A percentile compares a stretch with the other conserved stretches of the same genome.
These are phyloP conservation scores for Amoebophrya sp. DNA, from an alignment of 169 alveolate species.

Conservation along the genomic window DNA sequence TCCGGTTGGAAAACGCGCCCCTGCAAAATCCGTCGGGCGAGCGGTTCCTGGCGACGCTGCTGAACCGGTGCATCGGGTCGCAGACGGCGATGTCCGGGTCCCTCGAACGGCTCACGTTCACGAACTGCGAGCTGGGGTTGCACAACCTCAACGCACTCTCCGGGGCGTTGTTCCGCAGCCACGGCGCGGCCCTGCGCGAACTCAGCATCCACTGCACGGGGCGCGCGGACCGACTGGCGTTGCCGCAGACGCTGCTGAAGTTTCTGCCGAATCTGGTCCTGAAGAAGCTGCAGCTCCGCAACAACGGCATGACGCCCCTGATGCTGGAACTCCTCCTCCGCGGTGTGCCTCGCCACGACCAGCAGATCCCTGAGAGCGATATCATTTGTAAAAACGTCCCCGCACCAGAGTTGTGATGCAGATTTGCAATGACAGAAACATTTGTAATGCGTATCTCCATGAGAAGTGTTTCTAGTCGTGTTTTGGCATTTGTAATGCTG, in stretches of 20 bases:
- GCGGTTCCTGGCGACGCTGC: no score
- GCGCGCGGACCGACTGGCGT: not conserved
- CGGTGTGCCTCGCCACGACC: no score
- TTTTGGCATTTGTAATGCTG: no score
- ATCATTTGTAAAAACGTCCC: no score
- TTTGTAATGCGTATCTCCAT: no score
- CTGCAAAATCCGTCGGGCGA: no score
- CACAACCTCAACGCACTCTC: not conserved
- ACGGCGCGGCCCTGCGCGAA: not conserved
- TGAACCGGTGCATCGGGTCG: no score
- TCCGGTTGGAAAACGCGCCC: no score
- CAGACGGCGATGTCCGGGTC: not conserved
- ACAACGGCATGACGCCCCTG: not conserved
- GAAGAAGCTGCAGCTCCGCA: not conserved
- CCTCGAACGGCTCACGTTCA: not conserved
- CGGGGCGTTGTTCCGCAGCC: not conserved
- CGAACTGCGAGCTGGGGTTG: not conserved
- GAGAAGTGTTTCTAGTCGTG: no score
- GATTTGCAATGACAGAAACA: no score
- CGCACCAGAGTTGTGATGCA: no score
- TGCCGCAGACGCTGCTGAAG: not conserved
- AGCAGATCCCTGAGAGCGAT: no score
- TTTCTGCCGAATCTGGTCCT: not conserved
- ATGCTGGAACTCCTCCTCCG: not conserved
- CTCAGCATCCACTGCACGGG: not conserved